A percentile compares a stretch with the other conserved stretches of the same genome.
Evolutionary conservation across 257 asterid genomes (phyloP).

Genomic region (Fraxinus americana): DNA sequence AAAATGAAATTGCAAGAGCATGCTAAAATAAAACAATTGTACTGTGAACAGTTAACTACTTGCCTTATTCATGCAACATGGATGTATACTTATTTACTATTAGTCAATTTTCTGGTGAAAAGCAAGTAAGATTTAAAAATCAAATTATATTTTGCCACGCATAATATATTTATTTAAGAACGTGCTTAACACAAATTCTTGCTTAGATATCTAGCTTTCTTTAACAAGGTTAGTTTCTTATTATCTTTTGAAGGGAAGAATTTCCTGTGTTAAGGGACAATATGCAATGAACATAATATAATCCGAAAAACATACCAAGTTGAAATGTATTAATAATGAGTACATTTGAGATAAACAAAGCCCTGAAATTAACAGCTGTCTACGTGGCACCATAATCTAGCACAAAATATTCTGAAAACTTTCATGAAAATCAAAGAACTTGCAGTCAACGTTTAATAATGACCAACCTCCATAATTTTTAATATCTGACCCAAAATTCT

Average conservation of each 20-base stretch:
- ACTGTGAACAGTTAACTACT: not conserved
- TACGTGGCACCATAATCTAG: too few relatives aligned
- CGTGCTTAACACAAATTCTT: not conserved
- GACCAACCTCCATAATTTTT: conserved; percentile 77
- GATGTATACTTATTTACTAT: too few relatives aligned
- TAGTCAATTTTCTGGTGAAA: not conserved
- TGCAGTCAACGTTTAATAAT: not conserved
- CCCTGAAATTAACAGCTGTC: too few relatives aligned
- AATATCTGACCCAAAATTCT: conserved; percentile 55
- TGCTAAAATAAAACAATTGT: not conserved
- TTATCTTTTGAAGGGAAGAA: too few relatives aligned
- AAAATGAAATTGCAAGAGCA: not conserved
- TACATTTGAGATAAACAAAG: too few relatives aligned
- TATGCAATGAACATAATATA: too few relatives aligned
- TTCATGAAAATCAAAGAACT: not conserved
- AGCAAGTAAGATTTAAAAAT: not conserved
- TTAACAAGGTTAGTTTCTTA: not conserved
- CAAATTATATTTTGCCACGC: not conserved
- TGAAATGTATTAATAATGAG: too few relatives aligned
- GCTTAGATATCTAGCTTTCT: not conserved
- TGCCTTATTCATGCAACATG: not conserved
- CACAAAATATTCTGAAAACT: too few relatives aligned
- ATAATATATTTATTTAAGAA: too few relatives aligned
- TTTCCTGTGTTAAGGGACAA: too few relatives aligned
- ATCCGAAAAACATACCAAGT: too few relatives aligned